These are phyloP conservation scores for Tranzscheliella williamsii DNA, from an alignment of 1,284 basidiomycete genomes.

Conservation along the genomic window DNA sequence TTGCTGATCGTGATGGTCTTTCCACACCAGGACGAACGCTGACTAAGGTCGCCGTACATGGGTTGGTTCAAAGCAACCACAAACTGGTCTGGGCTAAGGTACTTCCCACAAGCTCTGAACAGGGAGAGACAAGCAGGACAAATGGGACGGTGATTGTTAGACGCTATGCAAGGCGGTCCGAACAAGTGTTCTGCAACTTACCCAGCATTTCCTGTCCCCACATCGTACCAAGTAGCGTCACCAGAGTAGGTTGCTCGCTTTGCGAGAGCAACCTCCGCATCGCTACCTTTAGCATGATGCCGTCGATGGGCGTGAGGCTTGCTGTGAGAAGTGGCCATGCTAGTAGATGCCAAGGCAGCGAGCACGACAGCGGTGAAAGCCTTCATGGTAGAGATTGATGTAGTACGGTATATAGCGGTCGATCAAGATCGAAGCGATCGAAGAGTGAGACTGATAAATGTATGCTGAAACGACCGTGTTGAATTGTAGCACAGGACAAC, in stretches of 20 bases:
- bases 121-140: too few relatives aligned
- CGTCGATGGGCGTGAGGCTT: conserved; percentile 7
- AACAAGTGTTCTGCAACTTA: conserved; percentile 12
- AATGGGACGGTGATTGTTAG: too few relatives aligned
- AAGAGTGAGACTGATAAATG: too few relatives aligned
- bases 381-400: conserved; percentile 13
- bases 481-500: too few relatives aligned
- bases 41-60: conserved; percentile 44
- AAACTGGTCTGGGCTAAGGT: conserved; percentile 32
- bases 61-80: conserved; percentile 55
- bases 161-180: too few relatives aligned
- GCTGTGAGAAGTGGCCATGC: conserved; percentile 21
- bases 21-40: conserved; percentile 44
- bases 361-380: conserved; percentile 17
- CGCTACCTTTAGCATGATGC: conserved; percentile 23
- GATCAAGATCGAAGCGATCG: neutral
- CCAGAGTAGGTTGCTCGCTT: conserved; percentile 43
- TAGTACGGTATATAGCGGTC: neutral
- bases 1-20: conserved; percentile 49
- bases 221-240: conserved; percentile 51
- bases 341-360: conserved; percentile 18
- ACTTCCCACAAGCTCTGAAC: conserved; percentile 45
- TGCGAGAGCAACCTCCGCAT: conserved; percentile 17
- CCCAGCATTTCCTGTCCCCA: conserved; percentile 49
- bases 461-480: too few relatives aligned